Evolutionary conservation across 768 basidiomycete species (phyloP), one percentile per base, ranked within the genome.

Genomic region (Tylopilus subfusipes): DNA sequence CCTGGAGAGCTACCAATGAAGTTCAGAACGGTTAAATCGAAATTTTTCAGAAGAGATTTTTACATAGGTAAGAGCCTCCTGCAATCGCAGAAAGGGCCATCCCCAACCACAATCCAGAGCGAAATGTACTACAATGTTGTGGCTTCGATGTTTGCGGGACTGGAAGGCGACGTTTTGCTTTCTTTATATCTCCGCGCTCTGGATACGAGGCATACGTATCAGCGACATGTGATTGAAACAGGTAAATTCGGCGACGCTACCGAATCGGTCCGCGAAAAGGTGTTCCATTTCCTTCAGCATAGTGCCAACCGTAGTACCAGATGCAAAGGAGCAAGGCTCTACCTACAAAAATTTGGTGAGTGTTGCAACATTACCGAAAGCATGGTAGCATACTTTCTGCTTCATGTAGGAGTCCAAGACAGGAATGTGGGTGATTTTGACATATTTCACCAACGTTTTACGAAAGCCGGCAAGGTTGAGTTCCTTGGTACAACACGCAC

Each of bases 381-480:
- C 2, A 1, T 25, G n/a, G 19, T 11, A 19, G 8, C 58, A 2
- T 62, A 88, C 90, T 72, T 84, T 87, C 66, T 94, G 89, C 27
- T 77, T 73, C 77, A 88, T 93, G 67, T 95, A 98, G 31, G 85
- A 77, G 24, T 85, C 77, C 65, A 89, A 83, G 21, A 83, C 85
- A 13, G 80, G 76, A 30, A 90, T 85, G 68, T 79, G 83, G 14
- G 93, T 87, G 6, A 79, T 72, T 67, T 91, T 94, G 64, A 87
- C 88, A 59, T 90, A 93, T 68, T 93, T 94, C 72, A 88, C 91
- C 53, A 93, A 65, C 0, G 85, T 86, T 66, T 93, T 93, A 30
- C 89, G 78, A 68, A 97, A 93, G 2, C 96, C 97, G 0, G 91
- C 89, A 9, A 93, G 70, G 67, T 99, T 98, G 39, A 98, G 72